A percentile compares a stretch with the other conserved stretches of the same genome.
Evolutionary conservation across 2,329 filamentous ascomycete species (phyloP).

Genomic region (Cladophialophora immunda): DNA sequence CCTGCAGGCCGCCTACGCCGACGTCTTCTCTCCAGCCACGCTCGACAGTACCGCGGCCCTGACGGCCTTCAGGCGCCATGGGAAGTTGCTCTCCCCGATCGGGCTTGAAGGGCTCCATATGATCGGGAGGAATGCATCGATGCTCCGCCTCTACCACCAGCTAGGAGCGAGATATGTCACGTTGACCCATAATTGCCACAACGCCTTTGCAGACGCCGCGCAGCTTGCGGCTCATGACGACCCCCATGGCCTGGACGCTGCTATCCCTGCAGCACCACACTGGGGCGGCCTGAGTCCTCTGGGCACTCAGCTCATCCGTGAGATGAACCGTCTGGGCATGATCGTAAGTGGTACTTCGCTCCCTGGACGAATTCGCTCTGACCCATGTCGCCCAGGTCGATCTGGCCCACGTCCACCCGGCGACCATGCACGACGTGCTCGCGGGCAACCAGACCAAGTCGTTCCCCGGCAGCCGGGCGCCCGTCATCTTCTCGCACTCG

Average conservation of each 20-base stretch:
- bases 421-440: constrained; percentile 86
- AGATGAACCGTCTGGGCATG: constrained; percentile 96
- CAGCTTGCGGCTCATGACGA: constrained; percentile 58
- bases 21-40: constrained; percentile 68
- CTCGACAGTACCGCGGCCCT: constrained; percentile 69
- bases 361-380: background rate
- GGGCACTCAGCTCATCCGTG: constrained; percentile 74
- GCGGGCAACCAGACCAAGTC: constrained; percentile 43
- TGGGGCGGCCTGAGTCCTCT: constrained; percentile 73
- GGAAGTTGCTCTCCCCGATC: constrained; percentile 75
- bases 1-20: constrained; percentile 69
- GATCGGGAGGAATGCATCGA: constrained; percentile 79
- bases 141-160: constrained; percentile 75
- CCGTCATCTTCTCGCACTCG: constrained; percentile 89
- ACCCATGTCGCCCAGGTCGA: constrained; percentile 63
- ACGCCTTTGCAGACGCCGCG: constrained; percentile 85
- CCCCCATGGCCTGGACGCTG: constrained; percentile 21
- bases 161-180: constrained; percentile 90
- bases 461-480: constrained; percentile 60
- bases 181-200: constrained; percentile 94
- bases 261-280: constrained; percentile 48
- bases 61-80: constrained; percentile 65
- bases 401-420: constrained; percentile 76
- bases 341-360: constrained; percentile 56
- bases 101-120: constrained; percentile 91